Evolutionary conservation across 371 early-diverging fungal species (phyloP).

Genomic region (Haplosporangium sp.): DNA sequence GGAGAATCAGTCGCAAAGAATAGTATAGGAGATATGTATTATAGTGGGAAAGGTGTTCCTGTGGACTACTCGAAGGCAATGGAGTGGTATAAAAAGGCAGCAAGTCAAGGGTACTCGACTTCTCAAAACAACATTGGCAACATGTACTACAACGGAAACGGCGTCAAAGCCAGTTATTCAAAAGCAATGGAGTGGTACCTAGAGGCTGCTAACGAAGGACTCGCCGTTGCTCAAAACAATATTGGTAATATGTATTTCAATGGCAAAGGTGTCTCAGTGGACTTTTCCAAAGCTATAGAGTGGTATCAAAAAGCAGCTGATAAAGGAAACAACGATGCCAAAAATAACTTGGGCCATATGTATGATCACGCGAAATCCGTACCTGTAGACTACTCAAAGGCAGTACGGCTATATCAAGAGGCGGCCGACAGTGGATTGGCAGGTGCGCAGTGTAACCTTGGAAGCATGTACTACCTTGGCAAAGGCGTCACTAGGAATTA

Average conservation of each 20-base stretch:
- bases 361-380: too few species aligned
- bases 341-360: too few species aligned
- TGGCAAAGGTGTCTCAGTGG: constrained; percentile 63
- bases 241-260: constrained; percentile 64
- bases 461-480: too few species aligned
- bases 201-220: constrained; percentile 38
- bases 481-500: too few species aligned
- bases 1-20: constrained; percentile 2
- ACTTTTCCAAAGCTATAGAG: constrained; percentile 62
- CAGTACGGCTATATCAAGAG: too few species aligned
- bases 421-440: too few species aligned
- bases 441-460: too few species aligned
- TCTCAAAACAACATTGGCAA: too few species aligned
- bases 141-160: constrained; percentile 78
- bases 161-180: constrained; percentile 61
- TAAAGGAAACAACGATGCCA: constrained; percentile 21
- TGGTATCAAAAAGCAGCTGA: constrained; percentile 56
- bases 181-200: constrained; percentile 67
- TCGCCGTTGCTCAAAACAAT: constrained; percentile 57
- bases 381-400: too few species aligned
- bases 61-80: constrained; percentile 56
- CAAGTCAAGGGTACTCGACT: constrained; percentile 40
- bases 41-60: constrained; percentile 7
- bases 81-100: constrained; percentile 68
- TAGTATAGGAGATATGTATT: constrained; percentile 7